These are phyloP conservation scores for Kitagawia praeruptora DNA, from an alignment of 129 eudicot genomes.

Conservation along the genomic window DNA sequence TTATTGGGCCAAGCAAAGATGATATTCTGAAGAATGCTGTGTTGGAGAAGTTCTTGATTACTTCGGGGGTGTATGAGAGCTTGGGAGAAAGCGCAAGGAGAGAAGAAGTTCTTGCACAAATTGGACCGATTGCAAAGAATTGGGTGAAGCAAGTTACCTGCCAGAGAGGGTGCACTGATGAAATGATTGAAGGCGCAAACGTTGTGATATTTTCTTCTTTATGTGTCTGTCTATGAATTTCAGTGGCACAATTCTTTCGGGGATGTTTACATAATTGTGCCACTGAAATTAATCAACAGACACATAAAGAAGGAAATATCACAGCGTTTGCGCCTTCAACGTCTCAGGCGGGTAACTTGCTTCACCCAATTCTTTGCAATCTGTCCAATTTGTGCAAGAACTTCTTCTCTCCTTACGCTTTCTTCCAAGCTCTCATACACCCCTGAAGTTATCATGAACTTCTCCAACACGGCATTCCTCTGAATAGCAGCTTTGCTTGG, in stretches of 20 bases:
- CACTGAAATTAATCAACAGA: no score
- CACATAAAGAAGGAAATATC: conserved; percentile 15
- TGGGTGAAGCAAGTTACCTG: conserved; percentile 28
- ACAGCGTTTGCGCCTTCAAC: conserved; percentile 26
- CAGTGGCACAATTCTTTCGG: no score
- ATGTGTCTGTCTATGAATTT: no score
- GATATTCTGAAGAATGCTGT: conserved; percentile 28
- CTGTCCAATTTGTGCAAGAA: conserved; percentile 7
- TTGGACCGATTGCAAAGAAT: conserved; percentile 7
- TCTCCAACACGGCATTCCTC: conserved; percentile 32
- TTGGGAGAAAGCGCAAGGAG: conserved; percentile 12
- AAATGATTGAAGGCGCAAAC: conserved; percentile 24
- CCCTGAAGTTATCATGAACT: conserved; percentile 4
- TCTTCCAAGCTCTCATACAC: conserved; percentile 19
- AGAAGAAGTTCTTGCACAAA: conserved; percentile 8
- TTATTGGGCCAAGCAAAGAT: conserved; percentile 24
- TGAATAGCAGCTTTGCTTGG: conserved; percentile 23
- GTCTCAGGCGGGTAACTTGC: conserved; percentile 18
- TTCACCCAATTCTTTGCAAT: conserved; percentile 25
- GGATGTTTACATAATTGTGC: no score
- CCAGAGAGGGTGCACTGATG: conserved; percentile 15
- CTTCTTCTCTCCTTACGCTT: conserved; percentile 8
- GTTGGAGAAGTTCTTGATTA: conserved; percentile 19
- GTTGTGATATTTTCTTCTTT: conserved; percentile 19
- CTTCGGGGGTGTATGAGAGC: conserved; percentile 13